Conservation (phyloP, 805 yeast species). For the Zygosaccharomyces bailii region DNA sequence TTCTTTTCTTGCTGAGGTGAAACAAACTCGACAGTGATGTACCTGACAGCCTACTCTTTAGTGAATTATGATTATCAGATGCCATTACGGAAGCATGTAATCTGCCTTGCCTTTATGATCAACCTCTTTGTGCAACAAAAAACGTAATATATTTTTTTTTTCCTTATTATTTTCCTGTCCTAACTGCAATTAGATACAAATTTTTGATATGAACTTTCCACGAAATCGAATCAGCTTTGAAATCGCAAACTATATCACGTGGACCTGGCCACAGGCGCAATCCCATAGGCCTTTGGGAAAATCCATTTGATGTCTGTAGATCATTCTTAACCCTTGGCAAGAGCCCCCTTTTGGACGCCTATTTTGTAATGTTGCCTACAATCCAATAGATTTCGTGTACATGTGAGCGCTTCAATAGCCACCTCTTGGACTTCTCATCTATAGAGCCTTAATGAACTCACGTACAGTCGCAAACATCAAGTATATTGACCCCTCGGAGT, state of each 20-base stretch:
- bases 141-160: neutral
- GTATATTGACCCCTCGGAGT: constrained; percentile 27
- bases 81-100: neutral
- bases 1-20: constrained; percentile 29
- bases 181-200: too few species aligned
- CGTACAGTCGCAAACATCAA: constrained; percentile 24
- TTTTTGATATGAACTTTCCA: constrained; percentile 3
- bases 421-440: neutral
- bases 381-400: neutral
- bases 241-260: neutral
- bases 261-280: neutral
- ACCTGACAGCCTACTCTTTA: constrained; percentile 29
- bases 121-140: neutral
- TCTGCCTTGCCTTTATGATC: neutral
- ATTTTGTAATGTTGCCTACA: neutral
- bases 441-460: constrained; percentile 5
- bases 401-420: neutral
- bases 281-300: neutral
- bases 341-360: neutral
- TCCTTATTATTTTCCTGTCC: neutral
- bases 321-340: too few species aligned
- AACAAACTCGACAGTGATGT: constrained; percentile 36
- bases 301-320: neutral
- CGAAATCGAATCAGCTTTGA: neutral
- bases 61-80: constrained; percentile 13